Base-by-base conservation (phyloP, 139 green algal genomes). In the Chlorella sorokiniana region DNA sequence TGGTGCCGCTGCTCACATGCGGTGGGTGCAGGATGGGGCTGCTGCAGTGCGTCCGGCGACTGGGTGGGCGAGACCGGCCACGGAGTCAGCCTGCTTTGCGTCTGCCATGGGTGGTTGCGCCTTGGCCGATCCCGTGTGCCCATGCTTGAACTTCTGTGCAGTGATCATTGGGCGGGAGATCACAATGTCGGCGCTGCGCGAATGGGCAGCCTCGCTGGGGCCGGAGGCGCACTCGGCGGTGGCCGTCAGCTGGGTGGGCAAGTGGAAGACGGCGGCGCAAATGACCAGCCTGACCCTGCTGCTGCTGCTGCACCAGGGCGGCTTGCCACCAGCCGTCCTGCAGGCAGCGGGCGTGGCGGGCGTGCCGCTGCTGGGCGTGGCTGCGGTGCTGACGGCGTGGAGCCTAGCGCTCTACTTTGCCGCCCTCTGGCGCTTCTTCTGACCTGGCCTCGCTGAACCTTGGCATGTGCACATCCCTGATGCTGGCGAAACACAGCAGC, bases 151-250 rank as follows among this genome's bases (percentile, higher is more conserved):
- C n/a, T n/a, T n/a, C n/a, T n/a, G 22, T 77, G 79, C 89, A 92
- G 91, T 88, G 5, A 96, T 98, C 76, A 95, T 98, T 61, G 90
- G 91, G 1, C 88, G 95, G 23, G 95, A 98, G 85, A 96, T 98
- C 69, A 95, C 94, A 1, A 97, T 98, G 93, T 94, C 86, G 0
- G 95, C 94, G 11, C 86, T 98, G 64, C 88, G 95, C 22, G 95
- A 98, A 84, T 98, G 95, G 95, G 95, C 93, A 7, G 94, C 95
- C 0, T 83, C 88, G 1, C 41, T 93, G 35, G 94, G 95, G 2
- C 83, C 87, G 7, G 89, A 94, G 48, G 95, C 93, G 1, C 86
- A 92, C 23, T 77, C 77, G 11, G 95, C 93, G 10, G 95, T 98
- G 16, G 93, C 93, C 8, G 95, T 98, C 37, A 85, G 91, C 87